Conservation (phyloP, 805 yeast genomes). For the Candida jianshihensis region DNA sequence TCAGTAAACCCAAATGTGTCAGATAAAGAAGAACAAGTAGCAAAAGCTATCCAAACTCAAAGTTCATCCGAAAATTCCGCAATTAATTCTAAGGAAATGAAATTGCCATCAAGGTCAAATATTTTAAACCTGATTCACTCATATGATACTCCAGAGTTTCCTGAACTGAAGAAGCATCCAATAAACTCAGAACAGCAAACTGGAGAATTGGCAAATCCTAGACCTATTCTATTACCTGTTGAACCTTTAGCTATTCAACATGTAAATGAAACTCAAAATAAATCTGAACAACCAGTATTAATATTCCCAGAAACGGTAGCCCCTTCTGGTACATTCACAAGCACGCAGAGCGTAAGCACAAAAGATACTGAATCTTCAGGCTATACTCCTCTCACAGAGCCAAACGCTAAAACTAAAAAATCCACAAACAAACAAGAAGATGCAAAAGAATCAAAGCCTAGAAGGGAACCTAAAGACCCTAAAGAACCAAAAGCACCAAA, state of each 20-base stretch:
- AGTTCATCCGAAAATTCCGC: too few relatives aligned
- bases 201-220: neutral
- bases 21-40: too few relatives aligned
- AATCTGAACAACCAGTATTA: too few relatives aligned
- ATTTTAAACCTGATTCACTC: neutral
- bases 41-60: neutral
- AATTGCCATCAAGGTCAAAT: neutral
- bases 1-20: too few relatives aligned
- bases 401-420: neutral
- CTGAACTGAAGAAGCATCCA: neutral
- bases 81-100: too few relatives aligned
- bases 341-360: too few relatives aligned
- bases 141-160: neutral
- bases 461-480: slow-evolving; percentile 6
- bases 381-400: too few relatives aligned
- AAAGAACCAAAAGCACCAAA: slow-evolving; percentile 1
- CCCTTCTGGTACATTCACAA: too few relatives aligned
- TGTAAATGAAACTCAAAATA: too few relatives aligned
- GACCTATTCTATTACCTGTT: neutral
- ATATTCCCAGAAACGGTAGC: too few relatives aligned
- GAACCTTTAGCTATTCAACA: neutral
- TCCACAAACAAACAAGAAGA: neutral
- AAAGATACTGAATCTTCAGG: too few relatives aligned
- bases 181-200: neutral
- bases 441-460: too few relatives aligned